Evolutionary conservation across 495 filamentous ascomycete genomes (phyloP), one percentile per base, ranked within the genome.

Genomic region (Echria macrotheca): DNA sequence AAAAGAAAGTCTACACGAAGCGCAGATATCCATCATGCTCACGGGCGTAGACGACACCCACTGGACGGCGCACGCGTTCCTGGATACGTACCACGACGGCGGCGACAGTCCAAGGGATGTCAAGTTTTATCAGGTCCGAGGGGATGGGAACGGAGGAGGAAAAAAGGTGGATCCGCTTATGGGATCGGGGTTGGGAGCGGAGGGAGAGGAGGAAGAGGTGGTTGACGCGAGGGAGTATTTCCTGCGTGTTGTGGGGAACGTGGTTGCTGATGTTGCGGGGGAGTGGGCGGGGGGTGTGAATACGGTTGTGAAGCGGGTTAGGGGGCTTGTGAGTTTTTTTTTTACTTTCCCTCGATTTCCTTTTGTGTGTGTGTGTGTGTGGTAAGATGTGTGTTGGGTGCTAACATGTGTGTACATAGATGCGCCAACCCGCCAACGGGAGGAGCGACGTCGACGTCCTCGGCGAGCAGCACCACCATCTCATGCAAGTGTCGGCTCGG

Each of bases 271-370:
- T 9, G 48, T 29, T 1, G 53, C 37, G 25, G 48, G 22, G 2
- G 56, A 59, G 24, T 59, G 52, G 56, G n/a, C n/a, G n/a, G n/a
- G n/a, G n/a, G n/a, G n/a, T n/a, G 23, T 32, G 10, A 59, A 52
- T 17, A 17, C 21, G 8, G 10, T 55, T 19, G 2, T 52, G 26
- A 58, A 49, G 22, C 22, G 18, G 1, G 19, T 58, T 9, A 54
- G 49, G 28, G 6, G 21, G 2, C 28, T 21, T 32, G 55, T 48
- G 10, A 29, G 49, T 54, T 17, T n/a, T 33, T 18, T 33, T 11
- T 40, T 33, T 15, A 43, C 38, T 47, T 2, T 14, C 12, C 6
- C 4, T n/a, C n/a, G n/a, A n/a, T n/a, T n/a, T n/a, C n/a, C n/a
- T n/a, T n/a, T n/a, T n/a, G n/a, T n/a, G n/a, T n/a, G n/a, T n/a